Percentiles rank a stretch among this genome's conserved stretches.
These are phyloP conservation scores for Curvularia sp. DNA, from an alignment of 2,329 filamentous ascomycete genomes.

Conservation along the genomic window DNA sequence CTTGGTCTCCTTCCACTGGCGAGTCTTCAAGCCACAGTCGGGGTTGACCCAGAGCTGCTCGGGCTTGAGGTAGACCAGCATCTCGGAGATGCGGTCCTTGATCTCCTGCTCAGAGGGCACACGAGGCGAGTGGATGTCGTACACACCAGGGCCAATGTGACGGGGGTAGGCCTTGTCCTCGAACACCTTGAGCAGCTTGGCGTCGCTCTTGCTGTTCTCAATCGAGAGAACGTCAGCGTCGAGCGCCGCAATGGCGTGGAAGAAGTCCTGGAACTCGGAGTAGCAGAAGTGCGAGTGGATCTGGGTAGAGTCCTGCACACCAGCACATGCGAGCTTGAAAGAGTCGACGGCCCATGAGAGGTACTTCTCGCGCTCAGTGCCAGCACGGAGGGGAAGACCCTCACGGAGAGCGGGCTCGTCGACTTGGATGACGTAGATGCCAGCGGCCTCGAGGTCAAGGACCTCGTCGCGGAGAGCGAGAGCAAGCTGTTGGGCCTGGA, in stretches of 20 bases:
- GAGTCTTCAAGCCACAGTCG: constrained; percentile 98
- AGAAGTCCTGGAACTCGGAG: constrained; percentile 99
- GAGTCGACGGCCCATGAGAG: constrained; percentile 96
- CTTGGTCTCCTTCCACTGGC: constrained; percentile 99
- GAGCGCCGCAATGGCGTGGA: constrained; percentile 98
- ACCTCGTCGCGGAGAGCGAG: constrained; percentile 98
- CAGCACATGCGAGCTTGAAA: constrained; percentile 94
- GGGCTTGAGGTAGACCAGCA: constrained; percentile 92
- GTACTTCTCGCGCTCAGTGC: constrained; percentile 95
- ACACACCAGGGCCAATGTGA: constrained; percentile 98
- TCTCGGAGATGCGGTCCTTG: constrained; percentile 96
- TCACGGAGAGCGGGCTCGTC: constrained; percentile 99
- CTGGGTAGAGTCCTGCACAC: constrained; percentile 94
- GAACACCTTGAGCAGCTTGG: constrained; percentile 98
- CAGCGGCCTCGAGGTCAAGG: constrained; percentile 94
- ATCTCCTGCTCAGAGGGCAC: constrained; percentile 97
- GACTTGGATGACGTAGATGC: constrained; percentile 97
- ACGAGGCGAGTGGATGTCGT: constrained; percentile 99
- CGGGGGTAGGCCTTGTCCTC: constrained; percentile 96
- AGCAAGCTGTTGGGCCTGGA: constrained; percentile 98
- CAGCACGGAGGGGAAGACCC: constrained; percentile 94
- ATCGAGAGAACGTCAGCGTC: constrained; percentile 98
- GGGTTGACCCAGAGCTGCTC: constrained; percentile 99
- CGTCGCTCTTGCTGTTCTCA: constrained; percentile 99
- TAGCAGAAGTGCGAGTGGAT: constrained; percentile 99